Conservation (phyloP, 1,284 basidiomycete species). For the Peniophora sp. region DNA sequence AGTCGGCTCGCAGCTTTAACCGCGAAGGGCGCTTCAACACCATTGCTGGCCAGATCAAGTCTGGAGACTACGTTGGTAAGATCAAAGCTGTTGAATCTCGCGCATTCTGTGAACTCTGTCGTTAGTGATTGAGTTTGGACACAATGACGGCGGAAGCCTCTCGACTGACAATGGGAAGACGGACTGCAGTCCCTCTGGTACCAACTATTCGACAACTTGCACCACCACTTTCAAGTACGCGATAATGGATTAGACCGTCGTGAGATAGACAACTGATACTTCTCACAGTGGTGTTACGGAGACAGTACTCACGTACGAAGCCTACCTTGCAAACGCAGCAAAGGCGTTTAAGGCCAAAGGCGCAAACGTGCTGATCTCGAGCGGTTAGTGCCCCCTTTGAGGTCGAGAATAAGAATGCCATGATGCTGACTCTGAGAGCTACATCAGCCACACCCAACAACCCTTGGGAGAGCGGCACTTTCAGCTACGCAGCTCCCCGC, state of each 20-base stretch:
- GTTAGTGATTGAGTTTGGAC: constrained; percentile 39
- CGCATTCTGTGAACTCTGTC: constrained; percentile 18
- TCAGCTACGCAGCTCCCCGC: constrained; percentile 25
- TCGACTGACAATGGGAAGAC: constrained; percentile 17
- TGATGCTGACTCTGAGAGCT: no score
- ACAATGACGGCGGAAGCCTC: constrained; percentile 31
- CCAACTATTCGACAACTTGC: constrained; percentile 21
- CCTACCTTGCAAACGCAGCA: constrained; percentile 32
- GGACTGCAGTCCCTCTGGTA: constrained; percentile 14
- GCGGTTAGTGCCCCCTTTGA: constrained; percentile 27
- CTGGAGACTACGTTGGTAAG: no score
- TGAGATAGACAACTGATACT: background rate
- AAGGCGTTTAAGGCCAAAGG: constrained; percentile 37
- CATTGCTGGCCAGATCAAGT: background rate
- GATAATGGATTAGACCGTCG: background rate
- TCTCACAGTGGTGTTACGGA: background rate
- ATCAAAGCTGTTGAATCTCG: no score
- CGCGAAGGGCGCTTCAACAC: constrained; percentile 35
- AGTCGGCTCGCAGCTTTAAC: constrained; percentile 38
- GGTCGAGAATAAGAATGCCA: no score
- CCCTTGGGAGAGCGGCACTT: constrained; percentile 29
- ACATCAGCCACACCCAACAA: constrained; percentile 32
- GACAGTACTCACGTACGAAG: background rate
- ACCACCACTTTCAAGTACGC: constrained; percentile 8
- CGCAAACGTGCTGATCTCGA: constrained; percentile 35